phyloP scores from a whole-genome alignment of 1,284 basidiomycete genomes.

The Leccinum solheimii region DNA sequence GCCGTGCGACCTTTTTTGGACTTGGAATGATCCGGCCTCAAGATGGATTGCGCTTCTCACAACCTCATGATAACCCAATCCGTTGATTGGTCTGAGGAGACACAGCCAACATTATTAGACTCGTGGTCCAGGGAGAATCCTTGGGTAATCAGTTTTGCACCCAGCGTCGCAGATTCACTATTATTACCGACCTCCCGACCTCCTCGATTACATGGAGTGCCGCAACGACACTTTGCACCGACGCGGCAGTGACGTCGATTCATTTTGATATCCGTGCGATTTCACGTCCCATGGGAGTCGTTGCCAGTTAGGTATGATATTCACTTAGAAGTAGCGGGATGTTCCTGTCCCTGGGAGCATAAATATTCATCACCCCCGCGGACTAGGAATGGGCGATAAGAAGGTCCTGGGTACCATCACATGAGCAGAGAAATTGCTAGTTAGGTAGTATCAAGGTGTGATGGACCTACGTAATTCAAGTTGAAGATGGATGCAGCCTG shows the following conservation, averaged over 20 bases:
- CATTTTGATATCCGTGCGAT: background rate
- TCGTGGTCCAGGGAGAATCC: background rate
- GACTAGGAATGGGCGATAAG: background rate
- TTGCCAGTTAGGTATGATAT: background rate
- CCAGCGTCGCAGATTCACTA: background rate
- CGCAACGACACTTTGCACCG: background rate
- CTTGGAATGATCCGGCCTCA: background rate
- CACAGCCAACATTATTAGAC: background rate
- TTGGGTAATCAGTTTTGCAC: background rate
- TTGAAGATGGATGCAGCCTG: background rate
- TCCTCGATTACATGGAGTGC: background rate
- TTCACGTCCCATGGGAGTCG: background rate
- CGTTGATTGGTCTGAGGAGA: background rate
- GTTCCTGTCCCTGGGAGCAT: conserved; percentile 6
- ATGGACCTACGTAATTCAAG: too few species aligned
- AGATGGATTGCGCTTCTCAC: background rate
- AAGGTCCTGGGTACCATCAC: background rate
- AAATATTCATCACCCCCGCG: background rate
- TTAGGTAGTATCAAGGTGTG: too few species aligned
- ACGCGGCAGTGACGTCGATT: background rate
- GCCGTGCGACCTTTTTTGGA: conserved; percentile 2
- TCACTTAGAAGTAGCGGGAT: background rate
- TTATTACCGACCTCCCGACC: background rate
- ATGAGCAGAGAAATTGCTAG: background rate
- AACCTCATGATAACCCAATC: background rate